Base-by-base conservation (phyloP, 495 filamentous ascomycete genomes). In the Penicillium riverlandense region DNA sequence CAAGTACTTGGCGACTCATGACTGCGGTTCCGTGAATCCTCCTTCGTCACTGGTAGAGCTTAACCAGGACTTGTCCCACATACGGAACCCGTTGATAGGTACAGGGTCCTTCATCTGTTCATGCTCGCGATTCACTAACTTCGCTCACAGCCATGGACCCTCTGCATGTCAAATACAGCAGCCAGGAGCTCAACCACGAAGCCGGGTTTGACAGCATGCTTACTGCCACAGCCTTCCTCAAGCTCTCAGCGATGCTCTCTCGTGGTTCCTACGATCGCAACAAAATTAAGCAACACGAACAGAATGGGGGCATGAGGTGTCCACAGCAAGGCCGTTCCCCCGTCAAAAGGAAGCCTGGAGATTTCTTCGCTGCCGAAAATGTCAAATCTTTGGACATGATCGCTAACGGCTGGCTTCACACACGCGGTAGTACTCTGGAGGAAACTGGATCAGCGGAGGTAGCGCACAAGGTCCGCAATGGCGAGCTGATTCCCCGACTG, bases 171-270 rank as follows among this genome's bases (percentile, higher is more conserved):
- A 80, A 80, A 53, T 80, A 83, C 48, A 35, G 61, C 12, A 53
- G 47, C 13, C 53, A 49, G 9, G 56, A 61, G 11, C 55, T 61
- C 15, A 64, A 65, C 29, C 86, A 89, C 40, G 77, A 88, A 57
- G 86, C 85, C 12, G 86, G 85, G 11, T 88, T 74, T 48, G 85
- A 89, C 54, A 88, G 84, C 59, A 76, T 75, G 48, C 72, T 86
- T 51, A 83, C 85, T 0, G 84, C 84, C 0, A 69, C 76, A 31
- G 68, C 85, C 11, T 80, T 84, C 50, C 63, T 86, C 45, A 81
- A 77, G 37, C 63, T 85, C 11, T 71, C 80, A 1, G 61, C 72
- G 2, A 71, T 75, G 43, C 64, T 85, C n/a, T 3, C 22, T 22
- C 2, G 22, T 6, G 22, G 22, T 22, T 22, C 22, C 0, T 6